Evolutionary conservation across 1,139 yeast genomes (phyloP).

Genomic region (Suhomyces bokatorum): DNA sequence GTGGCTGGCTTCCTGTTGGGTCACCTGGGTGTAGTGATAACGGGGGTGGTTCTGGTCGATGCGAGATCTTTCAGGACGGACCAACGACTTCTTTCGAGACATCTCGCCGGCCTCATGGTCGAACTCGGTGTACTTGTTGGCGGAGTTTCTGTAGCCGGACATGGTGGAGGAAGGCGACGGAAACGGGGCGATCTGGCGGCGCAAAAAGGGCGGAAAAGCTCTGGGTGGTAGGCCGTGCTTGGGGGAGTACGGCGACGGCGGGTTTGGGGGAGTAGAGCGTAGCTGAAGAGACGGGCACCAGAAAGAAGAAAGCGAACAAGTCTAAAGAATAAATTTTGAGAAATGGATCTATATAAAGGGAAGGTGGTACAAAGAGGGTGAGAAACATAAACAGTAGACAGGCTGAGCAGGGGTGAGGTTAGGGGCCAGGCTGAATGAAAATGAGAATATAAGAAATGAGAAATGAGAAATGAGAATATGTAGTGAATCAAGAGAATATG

Average conservation of each 20-base stretch:
- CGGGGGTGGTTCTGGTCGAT: conserved; percentile 69
- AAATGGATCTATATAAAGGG: conserved; percentile 6
- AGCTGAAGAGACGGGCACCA: background rate
- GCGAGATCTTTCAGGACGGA: conserved; percentile 78
- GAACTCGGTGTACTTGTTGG: conserved; percentile 40
- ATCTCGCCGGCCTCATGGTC: conserved; percentile 53
- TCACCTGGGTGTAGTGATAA: conserved; percentile 79
- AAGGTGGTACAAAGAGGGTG: conserved; percentile 8
- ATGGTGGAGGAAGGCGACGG: conserved; percentile 5
- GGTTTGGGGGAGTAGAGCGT: too few relatives aligned
- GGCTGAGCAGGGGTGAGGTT: conserved; percentile 2
- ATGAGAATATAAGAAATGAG: too few relatives aligned
- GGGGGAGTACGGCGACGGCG: background rate
- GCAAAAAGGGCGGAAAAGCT: background rate
- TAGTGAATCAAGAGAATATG: too few relatives aligned
- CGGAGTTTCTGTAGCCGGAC: conserved; percentile 22
- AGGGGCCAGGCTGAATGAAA: too few relatives aligned
- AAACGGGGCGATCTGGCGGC: background rate
- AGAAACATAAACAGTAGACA: conserved; percentile 8
- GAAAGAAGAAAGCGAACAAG: conserved; percentile 1
- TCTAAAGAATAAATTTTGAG: conserved; percentile 1
- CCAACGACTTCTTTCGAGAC: conserved; percentile 64
- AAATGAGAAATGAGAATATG: too few relatives aligned
- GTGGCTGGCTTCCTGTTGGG: conserved; percentile 66
- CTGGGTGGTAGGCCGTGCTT: background rate